These are phyloP conservation scores for Chrysosporium queenslandicum DNA, from an alignment of 2,329 filamentous ascomycete genomes.

Conservation along the genomic window DNA sequence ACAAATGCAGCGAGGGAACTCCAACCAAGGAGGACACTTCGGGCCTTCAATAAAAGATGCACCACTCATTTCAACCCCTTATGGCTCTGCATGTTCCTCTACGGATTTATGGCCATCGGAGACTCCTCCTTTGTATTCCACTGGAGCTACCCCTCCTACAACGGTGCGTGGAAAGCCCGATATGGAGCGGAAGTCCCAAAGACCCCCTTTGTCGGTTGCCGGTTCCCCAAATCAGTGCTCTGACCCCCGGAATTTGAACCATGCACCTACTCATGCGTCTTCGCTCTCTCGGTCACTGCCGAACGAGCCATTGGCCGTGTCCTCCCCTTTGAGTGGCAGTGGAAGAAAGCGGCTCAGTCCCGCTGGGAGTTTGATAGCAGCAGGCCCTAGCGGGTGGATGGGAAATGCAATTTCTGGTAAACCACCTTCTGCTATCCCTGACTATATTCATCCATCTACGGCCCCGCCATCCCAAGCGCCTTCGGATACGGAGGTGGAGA, in stretches of 20 bases:
- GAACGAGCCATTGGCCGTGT: conserved; percentile 36
- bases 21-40: conserved; percentile 1
- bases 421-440: conserved; percentile 23
- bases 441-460: conserved; percentile 26
- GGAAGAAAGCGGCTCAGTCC: conserved; percentile 32
- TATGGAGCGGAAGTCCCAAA: conserved; percentile 35
- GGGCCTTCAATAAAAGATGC: conserved; percentile 27
- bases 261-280: conserved; percentile 36
- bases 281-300: conserved; percentile 39
- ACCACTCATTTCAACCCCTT: conserved; percentile 25
- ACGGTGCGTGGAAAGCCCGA: conserved; percentile 35
- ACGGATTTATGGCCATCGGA: conserved; percentile 43
- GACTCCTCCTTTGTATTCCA: conserved; percentile 44
- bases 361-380: conserved; percentile 28
- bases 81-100: conserved; percentile 43
- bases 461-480: conserved; percentile 24
- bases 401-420: conserved; percentile 20
- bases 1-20: conserved; percentile 24
- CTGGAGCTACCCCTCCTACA: conserved; percentile 44
- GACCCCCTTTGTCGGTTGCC: conserved; percentile 31
- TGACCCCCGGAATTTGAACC: conserved; percentile 32
- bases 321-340: conserved; percentile 28
- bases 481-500: conserved; percentile 34
- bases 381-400: conserved; percentile 25
- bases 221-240: conserved; percentile 36